Base-by-base conservation (phyloP, 1,284 basidiomycete genomes). In the Bjerkandera adusta region DNA sequence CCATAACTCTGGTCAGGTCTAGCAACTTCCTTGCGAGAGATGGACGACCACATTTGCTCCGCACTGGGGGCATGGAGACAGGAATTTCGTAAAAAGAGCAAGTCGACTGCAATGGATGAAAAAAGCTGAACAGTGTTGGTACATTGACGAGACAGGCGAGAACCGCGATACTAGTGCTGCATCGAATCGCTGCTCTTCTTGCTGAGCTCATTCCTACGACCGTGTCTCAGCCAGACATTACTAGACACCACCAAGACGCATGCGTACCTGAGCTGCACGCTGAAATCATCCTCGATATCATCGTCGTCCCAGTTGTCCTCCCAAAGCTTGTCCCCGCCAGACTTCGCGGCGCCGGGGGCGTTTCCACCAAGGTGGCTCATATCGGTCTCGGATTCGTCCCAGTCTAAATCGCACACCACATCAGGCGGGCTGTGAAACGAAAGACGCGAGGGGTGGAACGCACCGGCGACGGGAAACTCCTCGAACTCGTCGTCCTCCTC, bases 261-360 rank as follows among this genome's bases (percentile, higher is more conserved):
- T 29, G 51, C 71, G 67, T 77, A 95, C 95, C 96, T 83, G 58
- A 99, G 72, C 68, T 97, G 93, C 49, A 91, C 85, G 61, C 92
- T 95, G 65, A 98, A 99, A 58, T 97, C 93, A 62, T 97, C 95
- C 65, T 97, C 96, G 52, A 97, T 86, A 67, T 97, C 95, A 68
- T 99, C 96, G 61, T 99, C 96, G 62, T 99, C 96, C 96, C 96
- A 99, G 66, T 97, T 97, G 61, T 98, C 96, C 73, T 98, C 95
- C 96, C 96, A 99, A 25, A 98, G 73, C 63, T 94, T 90, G 65
- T 90, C 81, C 10, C 84, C 84, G 32, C 79, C 81, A 20, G 84
- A 83, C 61, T 82, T 85, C 10, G 86, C 83, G 18, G 74, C 80
- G 3, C 83, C 86, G 2, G 85, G 85, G 16, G 79, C 76, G 11